These are phyloP conservation scores for Volutella citrinella DNA, from an alignment of 2,329 filamentous ascomycete species.

Conservation along the genomic window DNA sequence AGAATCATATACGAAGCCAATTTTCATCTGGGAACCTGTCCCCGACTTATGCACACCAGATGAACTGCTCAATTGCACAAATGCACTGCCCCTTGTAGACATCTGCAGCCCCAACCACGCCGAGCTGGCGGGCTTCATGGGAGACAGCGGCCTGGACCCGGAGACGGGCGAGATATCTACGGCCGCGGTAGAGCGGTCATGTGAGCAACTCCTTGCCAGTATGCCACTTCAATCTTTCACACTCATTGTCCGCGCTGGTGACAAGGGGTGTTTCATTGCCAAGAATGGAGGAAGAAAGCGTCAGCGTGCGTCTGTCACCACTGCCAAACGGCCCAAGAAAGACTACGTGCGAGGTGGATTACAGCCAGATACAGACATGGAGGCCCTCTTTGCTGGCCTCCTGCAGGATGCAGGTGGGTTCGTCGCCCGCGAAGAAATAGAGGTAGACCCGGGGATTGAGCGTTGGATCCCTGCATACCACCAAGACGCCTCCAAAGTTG, in stretches of 20 bases:
- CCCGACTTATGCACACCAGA: slow-evolving; percentile 80
- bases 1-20: slow-evolving; percentile 50
- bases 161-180: slow-evolving; percentile 53
- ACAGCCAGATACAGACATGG: slow-evolving; percentile 60
- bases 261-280: slow-evolving; percentile 67
- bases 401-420: slow-evolving; percentile 51
- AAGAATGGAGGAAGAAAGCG: slow-evolving; percentile 54
- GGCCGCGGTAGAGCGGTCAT: slow-evolving; percentile 53
- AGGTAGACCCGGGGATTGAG: slow-evolving; percentile 62
- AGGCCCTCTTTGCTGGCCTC: slow-evolving; percentile 57
- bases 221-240: slow-evolving; percentile 65
- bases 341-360: slow-evolving; percentile 49
- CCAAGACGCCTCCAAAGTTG: slow-evolving; percentile 49
- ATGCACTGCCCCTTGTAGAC: slow-evolving; percentile 59
- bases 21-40: slow-evolving; percentile 94
- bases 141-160: slow-evolving; percentile 52
- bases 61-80: slow-evolving; percentile 62
- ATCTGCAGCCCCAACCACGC: slow-evolving; percentile 78
- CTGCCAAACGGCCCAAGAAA: slow-evolving; percentile 39
- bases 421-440: slow-evolving; percentile 55
- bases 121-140: slow-evolving; percentile 86
- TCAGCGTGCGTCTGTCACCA: slow-evolving; percentile 23
- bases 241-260: slow-evolving; percentile 68
- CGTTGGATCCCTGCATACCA: slow-evolving; percentile 81
- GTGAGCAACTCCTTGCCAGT: slow-evolving; percentile 59